Base-by-base conservation (phyloP, 2,329 filamentous ascomycete species). In the Aspergillus sp. region DNA sequence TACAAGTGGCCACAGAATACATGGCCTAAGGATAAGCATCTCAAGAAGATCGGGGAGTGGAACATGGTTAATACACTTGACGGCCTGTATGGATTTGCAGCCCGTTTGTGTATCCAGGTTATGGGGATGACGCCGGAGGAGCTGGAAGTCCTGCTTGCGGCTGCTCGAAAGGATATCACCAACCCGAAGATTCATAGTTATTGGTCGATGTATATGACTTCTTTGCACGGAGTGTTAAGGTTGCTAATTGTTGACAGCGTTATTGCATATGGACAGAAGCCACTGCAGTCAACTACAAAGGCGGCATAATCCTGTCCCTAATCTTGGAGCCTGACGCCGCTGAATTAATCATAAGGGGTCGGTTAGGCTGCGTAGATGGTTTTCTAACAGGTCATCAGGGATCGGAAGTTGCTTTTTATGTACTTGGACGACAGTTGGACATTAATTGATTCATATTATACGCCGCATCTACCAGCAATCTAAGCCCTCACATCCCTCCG, bases 11-110 rank as follows among this genome's bases (percentile, higher is more conserved):
- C 71, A 0, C 63, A 69, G n/a, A 69, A 67, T 3, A 62, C 62
- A 14, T 74, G 71, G 71, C 68, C 68, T 6, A 68, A 67, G 53
- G 64, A 72, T 39, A 54, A 62, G 1, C 58, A 61, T 21, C 52
- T 69, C 33, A 71, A 72, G 37, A 63, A 67, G 17, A 57, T 71
- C 4, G 70, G 65, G 1, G 60, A 44, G 27, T 57, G 60, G 33
- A 50, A 52, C 4, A 57, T 57, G 55, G 41, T 57, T 6, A 52
- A 57, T 19, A 57, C 48, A 3, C 33, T 52, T 5, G 55, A 52
- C 15, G 55, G 50, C 5, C 6, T 52, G 41, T 17, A 57, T n/a
- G 55, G 55, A 6, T 43, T 57, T 6, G 23, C 52, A 3, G 33
- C 43, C 4, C 27, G 41, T 9, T n/a, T 57, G 31, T 47, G 40